These are phyloP conservation scores for Picochlorum sp. DNA, from an alignment of 139 green algal genomes.

Conservation along the genomic window DNA sequence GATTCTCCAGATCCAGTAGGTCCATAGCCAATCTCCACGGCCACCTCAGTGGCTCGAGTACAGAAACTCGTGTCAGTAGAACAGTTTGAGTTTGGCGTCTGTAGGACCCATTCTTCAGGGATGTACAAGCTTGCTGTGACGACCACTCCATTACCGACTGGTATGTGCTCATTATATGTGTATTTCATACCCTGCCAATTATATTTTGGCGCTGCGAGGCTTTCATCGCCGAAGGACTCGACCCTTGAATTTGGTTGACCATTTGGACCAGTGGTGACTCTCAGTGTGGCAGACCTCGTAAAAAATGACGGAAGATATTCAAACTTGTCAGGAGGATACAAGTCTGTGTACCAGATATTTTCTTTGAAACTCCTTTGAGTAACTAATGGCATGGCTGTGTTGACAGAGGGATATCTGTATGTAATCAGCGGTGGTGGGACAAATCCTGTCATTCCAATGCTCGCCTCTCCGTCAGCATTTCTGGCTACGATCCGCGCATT, in stretches of 20 bases:
- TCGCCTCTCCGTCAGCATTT: background rate
- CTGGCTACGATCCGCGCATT: background rate
- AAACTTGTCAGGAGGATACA: background rate
- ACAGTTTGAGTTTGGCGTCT: background rate
- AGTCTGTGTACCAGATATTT: background rate
- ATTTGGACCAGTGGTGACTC: background rate
- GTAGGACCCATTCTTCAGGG: background rate
- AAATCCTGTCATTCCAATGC: background rate
- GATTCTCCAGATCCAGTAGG: background rate
- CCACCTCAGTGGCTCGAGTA: background rate
- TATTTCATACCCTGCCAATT: slow-evolving; percentile 9
- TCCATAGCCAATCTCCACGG: slow-evolving; percentile 1
- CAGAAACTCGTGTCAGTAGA: background rate
- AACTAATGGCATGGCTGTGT: background rate
- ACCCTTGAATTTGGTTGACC: slow-evolving; percentile 4
- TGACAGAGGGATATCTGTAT: background rate
- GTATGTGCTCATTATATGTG: background rate
- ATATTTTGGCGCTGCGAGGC: background rate
- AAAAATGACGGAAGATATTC: background rate
- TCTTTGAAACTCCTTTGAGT: background rate
- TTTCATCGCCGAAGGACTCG: background rate
- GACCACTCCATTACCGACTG: background rate
- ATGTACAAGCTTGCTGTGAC: slow-evolving; percentile 12
- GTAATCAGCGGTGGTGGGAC: background rate
- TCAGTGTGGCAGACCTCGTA: background rate